Evolutionary conservation across 2,329 filamentous ascomycete species (phyloP), one percentile per base, ranked within the genome.

Genomic region (Trichoderma sp.): DNA sequence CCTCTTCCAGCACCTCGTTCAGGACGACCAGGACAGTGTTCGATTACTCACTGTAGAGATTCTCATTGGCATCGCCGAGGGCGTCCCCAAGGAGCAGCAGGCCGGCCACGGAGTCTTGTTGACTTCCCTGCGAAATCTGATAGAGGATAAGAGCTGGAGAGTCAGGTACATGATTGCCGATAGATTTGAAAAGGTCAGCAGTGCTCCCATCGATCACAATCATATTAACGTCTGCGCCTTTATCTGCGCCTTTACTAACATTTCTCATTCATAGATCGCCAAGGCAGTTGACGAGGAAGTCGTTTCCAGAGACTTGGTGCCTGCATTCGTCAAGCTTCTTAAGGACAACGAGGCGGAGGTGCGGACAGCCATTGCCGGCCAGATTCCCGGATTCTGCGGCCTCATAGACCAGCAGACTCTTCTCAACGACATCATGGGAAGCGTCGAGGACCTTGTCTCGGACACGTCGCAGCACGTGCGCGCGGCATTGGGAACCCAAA

Each of bases 141-240:
- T 99, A 82, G 96, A 97, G 77, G 96, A 99, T 81, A 99, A 98
- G 88, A 98, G 96, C 84, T 99, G 96, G 96, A 90, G 96, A 77
- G 96, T 99, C 71, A 89, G 96, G 79, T 99, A 98, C 82, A 99
- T 99, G 96, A 96, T 99, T 75, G 96, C 96, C 60, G 96, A 99
- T 81, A 89, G 94, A 79, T 99, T 97, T 78, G 96, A 99, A 82
- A 97, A 98, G 91, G 93, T 93, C 78, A 61, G 78, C 64, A 66
- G 31, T 43, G 1, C 65, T 19, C 31, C 61, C 56, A 21, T 21
- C 11, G 21, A 66, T 49, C 16, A 35, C 10, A 24, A 35, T 21
- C 4, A 29, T 27, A 49, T 11, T 31, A n/a, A 29, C 37, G n/a
- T 43, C 55, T 35, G 10, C 3, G 7, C 11, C 27, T 27, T 27